Evolutionary conservation across 2,329 filamentous ascomycete genomes (phyloP), one percentile per base, ranked within the genome.

Genomic region (Penicillium sp.): DNA sequence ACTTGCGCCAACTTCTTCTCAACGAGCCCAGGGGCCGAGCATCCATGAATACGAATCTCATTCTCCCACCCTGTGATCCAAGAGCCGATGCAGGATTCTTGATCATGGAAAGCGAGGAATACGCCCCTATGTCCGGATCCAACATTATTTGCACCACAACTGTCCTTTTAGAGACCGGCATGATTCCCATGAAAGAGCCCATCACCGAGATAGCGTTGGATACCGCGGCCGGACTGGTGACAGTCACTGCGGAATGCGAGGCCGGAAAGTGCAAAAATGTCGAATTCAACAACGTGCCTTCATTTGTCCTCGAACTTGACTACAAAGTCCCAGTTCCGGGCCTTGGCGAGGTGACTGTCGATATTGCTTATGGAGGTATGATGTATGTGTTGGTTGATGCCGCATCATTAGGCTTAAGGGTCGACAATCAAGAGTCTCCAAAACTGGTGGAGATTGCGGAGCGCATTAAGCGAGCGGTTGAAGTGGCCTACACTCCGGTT

Each of bases 291-390:
- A 81, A 81, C 52, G 76, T 80, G 0, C 74, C 79, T 0, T 60
- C 76, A 0, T 81, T 81, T 60, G 77, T 77, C 4, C 73, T 69
- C 37, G 68, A 63, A 5, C 66, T 81, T 1, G 78, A 79, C 59
- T 59, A 72, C 24, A 62, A 69, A 49, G 69, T 81, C 14, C 56
- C 74, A 0, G 76, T 81, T 0, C 76, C 76, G 0, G 79, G 73
- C 0, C 21, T 81, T 0, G 79, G 78, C 0, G 66, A 54, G 4
- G 60, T 81, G 2, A 58, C 51, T 0, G 75, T 80, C 2, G 78
- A 82, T 52, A 69, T 82, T 48, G 79, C 76, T 14, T 81, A 74
- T 67, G 79, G 79, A 7, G 79, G 79, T 1, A 79, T 79, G 78
- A 72, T 74, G 58, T 82, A 77, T 53, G 75, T 68, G 2, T 49